Base-by-base conservation (phyloP, 495 filamentous ascomycete genomes). In the Penicillium herquei region DNA sequence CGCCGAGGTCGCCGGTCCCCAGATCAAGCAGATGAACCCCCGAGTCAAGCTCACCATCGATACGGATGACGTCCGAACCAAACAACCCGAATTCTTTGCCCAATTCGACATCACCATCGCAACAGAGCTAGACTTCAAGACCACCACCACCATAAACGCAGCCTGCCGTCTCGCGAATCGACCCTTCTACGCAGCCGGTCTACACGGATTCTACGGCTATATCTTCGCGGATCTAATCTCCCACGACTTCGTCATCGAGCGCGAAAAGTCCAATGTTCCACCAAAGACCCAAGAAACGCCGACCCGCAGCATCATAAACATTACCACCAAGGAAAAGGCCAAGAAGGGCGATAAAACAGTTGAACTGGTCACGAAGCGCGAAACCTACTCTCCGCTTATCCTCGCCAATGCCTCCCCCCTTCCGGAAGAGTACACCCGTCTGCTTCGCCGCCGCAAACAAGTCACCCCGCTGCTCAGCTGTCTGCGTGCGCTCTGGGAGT, bases 141-240 rank as follows among this genome's bases (percentile, higher is more conserved):
- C 83, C 3, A 83, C 95, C 53, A 84, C 82, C 33, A 78, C 78
- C 11, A 88, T 97, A 73, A 96, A 98, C 70, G 87, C 87, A 10
- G 84, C 86, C 12, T 90, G 90, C 39, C 87, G 92, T 32, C 72
- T 93, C 18, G 81, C 86, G 51, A 78, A 82, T 55, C 81, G 83
- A 39, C 85, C 89, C 18, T 96, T 96, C 75, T 98, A 98, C 71
- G 91, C 92, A 31, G 89, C 90, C 16, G 86, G 84, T 43, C 82
- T 87, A 10, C 91, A 96, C 68, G 94, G 94, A 21, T 81, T 97
- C 64, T 96, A 96, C 71, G 95, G 95, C 31, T 98, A 89, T 67
- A 87, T 96, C 49, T 98, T 98, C 70, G 87, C 90, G 17, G 94
- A 98, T 66, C 78, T 98, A 11, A 89, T 95, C 63, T 78, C 80